Conservation (phyloP, 1,139 yeast genomes). For the Ogataea hybrid region DNA sequence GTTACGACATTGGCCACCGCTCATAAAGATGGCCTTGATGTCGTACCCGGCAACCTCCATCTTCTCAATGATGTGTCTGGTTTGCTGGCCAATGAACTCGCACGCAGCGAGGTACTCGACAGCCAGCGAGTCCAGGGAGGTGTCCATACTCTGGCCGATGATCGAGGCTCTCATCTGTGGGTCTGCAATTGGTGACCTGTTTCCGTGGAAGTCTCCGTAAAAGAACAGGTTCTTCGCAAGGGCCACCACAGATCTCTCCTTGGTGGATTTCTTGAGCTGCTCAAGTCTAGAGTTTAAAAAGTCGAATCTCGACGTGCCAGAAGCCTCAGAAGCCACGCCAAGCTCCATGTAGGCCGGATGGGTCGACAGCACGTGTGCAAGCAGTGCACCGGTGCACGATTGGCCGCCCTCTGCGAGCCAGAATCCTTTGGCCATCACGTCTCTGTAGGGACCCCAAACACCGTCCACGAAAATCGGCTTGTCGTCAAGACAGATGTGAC, state of each 20-base stretch:
- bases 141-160: conserved; percentile 91
- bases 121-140: conserved; percentile 80
- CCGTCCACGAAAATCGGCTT: conserved; percentile 91
- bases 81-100: conserved; percentile 96
- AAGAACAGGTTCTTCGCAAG: conserved; percentile 83
- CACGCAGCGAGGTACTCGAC: conserved; percentile 88
- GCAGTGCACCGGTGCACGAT: conserved; percentile 90
- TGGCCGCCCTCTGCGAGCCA: conserved; percentile 99
- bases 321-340: conserved; percentile 46
- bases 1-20: conserved; percentile 97
- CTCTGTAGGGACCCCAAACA: conserved; percentile 98
- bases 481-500: conserved; percentile 86
- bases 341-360: conserved; percentile 87
- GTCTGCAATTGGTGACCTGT: conserved; percentile 95
- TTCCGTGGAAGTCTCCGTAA: conserved; percentile 96
- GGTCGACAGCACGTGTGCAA: conserved; percentile 84
- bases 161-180: conserved; percentile 92
- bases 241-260: conserved; percentile 69
- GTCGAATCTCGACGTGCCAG: conserved; percentile 76
- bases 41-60: conserved; percentile 80
- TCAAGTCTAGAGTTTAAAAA: conserved; percentile 75
- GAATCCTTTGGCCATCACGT: conserved; percentile 80
- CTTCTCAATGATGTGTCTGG: conserved; percentile 87
- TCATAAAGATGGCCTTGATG: conserved; percentile 75
- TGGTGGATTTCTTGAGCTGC: conserved; percentile 53